Evolutionary conservation across 441 rosid species (phyloP), one percentile per base, ranked within the genome.

Genomic region (Corymbia calophylla): DNA sequence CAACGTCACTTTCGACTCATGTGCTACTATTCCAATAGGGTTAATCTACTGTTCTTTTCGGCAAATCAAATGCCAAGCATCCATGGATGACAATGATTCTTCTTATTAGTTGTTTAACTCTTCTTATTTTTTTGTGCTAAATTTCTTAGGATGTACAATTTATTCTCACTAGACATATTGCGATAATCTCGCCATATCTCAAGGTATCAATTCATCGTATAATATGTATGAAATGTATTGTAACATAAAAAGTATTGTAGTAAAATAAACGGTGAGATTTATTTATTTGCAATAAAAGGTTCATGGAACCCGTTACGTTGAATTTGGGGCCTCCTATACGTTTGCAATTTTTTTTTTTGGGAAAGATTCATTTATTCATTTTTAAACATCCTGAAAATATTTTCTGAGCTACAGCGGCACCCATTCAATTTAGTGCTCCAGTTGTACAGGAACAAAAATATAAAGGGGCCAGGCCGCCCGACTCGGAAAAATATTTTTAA

Each of bases 191-290:
- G 44, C 44, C 44, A 39, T 39, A 39, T 5, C 44, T 39, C 44
- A 39, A 39, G 44, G 44, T 39, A 39, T 39, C 44, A 39, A 58
- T 58, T 14, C 12, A 58, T 25, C 10, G 0, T 0, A 25, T 10
- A 58, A 58, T 3, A 10, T 3, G 2, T 56, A 56, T 56, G 6
- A 56, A 56, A 58, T 6, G 64, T 58, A 58, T 25, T 2, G 3
- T 58, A 58, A 58, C 25, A 2, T 4, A 55, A 55, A 19, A 19
- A 19, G 2, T 21, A 9, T 25, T 0, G 1, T 0, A 14, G 9
- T 25, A 58, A 2, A 58, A 39, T 39, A 39, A 58, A 60, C 7
- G 0, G 12, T 27, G 3, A 27, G 31, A 60, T 27, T 60, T 27
- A 27, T 60, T 60, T 7, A 5, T 60, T 60, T 60, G 31, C 66